Conservation (phyloP, 805 yeast genomes). For the Ogataea pini region DNA sequence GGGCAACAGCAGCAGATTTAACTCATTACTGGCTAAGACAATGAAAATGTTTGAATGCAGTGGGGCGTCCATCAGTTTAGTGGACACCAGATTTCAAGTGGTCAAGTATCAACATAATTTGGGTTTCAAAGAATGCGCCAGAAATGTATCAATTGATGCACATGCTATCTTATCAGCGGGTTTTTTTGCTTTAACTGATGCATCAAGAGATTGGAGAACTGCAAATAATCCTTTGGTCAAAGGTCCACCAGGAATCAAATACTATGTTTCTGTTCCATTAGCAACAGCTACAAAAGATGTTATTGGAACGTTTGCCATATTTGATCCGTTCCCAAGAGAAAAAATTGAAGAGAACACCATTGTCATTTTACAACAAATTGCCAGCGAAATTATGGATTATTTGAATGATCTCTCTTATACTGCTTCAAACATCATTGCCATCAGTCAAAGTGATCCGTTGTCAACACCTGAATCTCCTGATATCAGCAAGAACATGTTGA, state of each 20-base stretch:
- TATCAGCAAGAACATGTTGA: slow-evolving; percentile 24
- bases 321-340: slow-evolving; percentile 47
- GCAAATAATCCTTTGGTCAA: slow-evolving; percentile 61
- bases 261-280: slow-evolving; percentile 68
- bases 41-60: slow-evolving; percentile 43
- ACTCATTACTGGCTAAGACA: slow-evolving; percentile 39
- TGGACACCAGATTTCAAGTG: slow-evolving; percentile 48
- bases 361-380: slow-evolving; percentile 37
- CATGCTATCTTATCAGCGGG: slow-evolving; percentile 64
- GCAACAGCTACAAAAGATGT: slow-evolving; percentile 39
- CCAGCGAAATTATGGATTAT: slow-evolving; percentile 44
- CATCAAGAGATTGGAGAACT: slow-evolving; percentile 72
- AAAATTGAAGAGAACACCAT: slow-evolving; percentile 40
- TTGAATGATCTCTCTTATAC: slow-evolving; percentile 37
- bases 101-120: slow-evolving; percentile 52
- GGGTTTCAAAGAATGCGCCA: slow-evolving; percentile 50
- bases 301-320: slow-evolving; percentile 61
- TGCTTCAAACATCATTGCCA: neutral
- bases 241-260: slow-evolving; percentile 57
- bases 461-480: slow-evolving; percentile 13
- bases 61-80: slow-evolving; percentile 61
- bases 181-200: slow-evolving; percentile 56
- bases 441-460: slow-evolving; percentile 4
- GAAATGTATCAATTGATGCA: slow-evolving; percentile 62
- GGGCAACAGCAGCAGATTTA: slow-evolving; percentile 44